These are phyloP conservation scores for Mallotus nudiflorus DNA, from an alignment of 345 rosid species.

Conservation along the genomic window DNA sequence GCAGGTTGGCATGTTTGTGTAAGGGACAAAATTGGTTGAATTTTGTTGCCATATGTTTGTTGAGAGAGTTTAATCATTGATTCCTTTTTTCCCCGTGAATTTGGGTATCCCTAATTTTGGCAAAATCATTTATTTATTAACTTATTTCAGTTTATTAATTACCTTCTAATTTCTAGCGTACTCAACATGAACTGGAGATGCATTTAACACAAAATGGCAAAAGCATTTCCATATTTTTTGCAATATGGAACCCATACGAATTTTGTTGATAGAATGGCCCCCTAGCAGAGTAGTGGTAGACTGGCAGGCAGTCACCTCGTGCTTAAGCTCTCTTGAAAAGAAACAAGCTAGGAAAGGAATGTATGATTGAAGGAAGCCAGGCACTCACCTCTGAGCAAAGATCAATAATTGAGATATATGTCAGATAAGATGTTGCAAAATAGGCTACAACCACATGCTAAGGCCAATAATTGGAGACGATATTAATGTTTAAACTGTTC, in stretches of 20 bases:
- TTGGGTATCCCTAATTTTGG: constrained; percentile 5
- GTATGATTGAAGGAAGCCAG: background rate
- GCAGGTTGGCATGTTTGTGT: constrained; percentile 40
- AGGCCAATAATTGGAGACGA: too few species aligned
- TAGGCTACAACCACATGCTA: too few species aligned
- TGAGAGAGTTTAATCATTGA: background rate
- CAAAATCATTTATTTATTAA: background rate
- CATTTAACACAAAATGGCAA: background rate
- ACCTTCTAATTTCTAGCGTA: background rate
- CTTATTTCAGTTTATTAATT: background rate
- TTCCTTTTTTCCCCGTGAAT: constrained; percentile 15
- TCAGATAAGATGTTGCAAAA: too few species aligned
- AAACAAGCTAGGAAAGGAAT: background rate
- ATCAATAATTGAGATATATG: too few species aligned
- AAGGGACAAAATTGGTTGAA: constrained; percentile 32
- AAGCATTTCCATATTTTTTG: background rate
- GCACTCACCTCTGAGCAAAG: background rate
- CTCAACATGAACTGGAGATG: background rate
- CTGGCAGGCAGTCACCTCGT: too few species aligned
- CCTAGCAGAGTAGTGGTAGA: background rate
- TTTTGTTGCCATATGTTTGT: constrained; percentile 27
- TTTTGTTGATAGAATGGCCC: too few species aligned
- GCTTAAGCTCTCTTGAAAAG: background rate
- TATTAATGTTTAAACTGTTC: too few species aligned
- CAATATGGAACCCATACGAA: too few species aligned